Evolutionary conservation across 1,139 yeast genomes (phyloP).

Genomic region (Lodderomyces metapsilosis): DNA sequence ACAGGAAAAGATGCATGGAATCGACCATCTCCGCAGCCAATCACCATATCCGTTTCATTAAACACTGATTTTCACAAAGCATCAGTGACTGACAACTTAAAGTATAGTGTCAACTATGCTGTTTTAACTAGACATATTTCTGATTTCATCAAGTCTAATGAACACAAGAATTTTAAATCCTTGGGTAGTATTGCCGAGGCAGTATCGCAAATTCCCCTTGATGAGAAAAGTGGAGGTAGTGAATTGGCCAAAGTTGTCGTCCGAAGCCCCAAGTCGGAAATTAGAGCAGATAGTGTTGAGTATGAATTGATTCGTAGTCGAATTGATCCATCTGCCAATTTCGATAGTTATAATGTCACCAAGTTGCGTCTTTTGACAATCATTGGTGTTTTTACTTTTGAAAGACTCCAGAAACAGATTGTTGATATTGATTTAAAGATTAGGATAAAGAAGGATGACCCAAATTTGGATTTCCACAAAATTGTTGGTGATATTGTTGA

Average conservation of each 20-base stretch:
- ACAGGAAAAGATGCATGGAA: constrained; percentile 81
- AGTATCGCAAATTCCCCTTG: constrained; percentile 49
- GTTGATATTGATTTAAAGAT: constrained; percentile 57
- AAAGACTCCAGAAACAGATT: constrained; percentile 74
- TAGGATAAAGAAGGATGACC: constrained; percentile 34
- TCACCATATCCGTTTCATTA: constrained; percentile 57
- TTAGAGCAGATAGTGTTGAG: constrained; percentile 52
- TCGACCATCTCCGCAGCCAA: constrained; percentile 68
- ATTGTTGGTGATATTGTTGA: constrained; percentile 47
- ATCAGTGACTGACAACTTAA: constrained; percentile 72
- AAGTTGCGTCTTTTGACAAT: constrained; percentile 65
- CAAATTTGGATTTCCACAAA: constrained; percentile 30
- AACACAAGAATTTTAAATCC: constrained; percentile 48
- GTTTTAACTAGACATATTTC: constrained; percentile 66
- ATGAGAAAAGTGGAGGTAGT: constrained; percentile 52
- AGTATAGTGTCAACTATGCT: constrained; percentile 84
- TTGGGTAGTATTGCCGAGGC: constrained; percentile 57
- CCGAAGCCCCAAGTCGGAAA: constrained; percentile 51
- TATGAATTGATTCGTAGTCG: constrained; percentile 33
- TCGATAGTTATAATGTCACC: constrained; percentile 37
- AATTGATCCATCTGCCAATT: constrained; percentile 12
- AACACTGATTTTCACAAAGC: constrained; percentile 71
- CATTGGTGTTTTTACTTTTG: constrained; percentile 91
- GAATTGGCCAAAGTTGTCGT: constrained; percentile 45
- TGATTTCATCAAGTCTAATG: constrained; percentile 47